These are phyloP conservation scores for Coix lacrymajobi DNA, from an alignment of 176 grass and related monocot species.

Conservation along the genomic window DNA sequence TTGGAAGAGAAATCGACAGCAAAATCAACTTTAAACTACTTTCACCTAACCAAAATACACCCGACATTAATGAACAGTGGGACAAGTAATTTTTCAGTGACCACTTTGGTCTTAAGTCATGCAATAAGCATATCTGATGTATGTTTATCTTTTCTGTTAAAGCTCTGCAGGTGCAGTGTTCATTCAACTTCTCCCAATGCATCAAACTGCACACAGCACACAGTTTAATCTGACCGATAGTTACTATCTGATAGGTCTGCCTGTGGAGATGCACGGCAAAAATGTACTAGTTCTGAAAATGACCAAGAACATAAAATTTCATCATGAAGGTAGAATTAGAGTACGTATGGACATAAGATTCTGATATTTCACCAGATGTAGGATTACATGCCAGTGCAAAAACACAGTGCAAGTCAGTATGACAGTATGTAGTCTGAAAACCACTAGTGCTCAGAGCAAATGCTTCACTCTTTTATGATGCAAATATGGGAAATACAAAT, in stretches of 20 bases:
- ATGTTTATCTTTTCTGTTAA: not conserved
- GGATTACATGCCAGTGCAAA: not conserved
- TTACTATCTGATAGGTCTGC: not conserved
- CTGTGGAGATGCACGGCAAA: not conserved
- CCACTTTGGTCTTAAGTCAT: not conserved
- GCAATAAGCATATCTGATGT: not conserved
- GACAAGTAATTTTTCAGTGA: not conserved
- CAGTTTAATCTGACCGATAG: not conserved
- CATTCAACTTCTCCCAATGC: not conserved
- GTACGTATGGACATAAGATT: not conserved
- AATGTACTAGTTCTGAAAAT: not conserved
- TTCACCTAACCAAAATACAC: not conserved
- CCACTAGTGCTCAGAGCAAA: not conserved
- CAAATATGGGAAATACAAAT: not conserved
- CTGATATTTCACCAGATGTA: not conserved
- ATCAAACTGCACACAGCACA: not conserved
- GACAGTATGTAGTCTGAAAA: not conserved
- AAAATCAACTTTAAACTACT: not conserved
- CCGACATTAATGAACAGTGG: not conserved
- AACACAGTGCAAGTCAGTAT: not conserved
- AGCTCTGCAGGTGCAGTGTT: not conserved
- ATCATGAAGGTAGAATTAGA: slow-evolving; percentile 1
- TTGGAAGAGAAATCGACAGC: not conserved
- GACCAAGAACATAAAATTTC: not conserved
- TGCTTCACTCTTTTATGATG: not conserved